Percentiles rank a stretch among this genome's conserved stretches.
Evolutionary conservation across 768 basidiomycete genomes (phyloP).

Genomic region (Boletus rufocinnamomeus): DNA sequence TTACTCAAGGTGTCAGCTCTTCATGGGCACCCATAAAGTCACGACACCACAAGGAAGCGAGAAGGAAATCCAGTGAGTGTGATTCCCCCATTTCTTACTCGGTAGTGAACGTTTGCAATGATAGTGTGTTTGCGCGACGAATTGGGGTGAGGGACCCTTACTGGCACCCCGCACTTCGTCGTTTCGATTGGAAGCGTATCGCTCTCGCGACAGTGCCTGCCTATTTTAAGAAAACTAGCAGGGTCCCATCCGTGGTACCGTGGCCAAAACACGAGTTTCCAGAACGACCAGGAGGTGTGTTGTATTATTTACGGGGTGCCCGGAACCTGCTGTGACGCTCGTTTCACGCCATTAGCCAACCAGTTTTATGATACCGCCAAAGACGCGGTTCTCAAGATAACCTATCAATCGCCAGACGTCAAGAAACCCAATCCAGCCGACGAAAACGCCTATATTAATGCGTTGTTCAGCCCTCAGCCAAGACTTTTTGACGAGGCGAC

Average conservation of each 20-base stretch:
- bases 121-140: slow-evolving; percentile 78
- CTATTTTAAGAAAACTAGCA: slow-evolving; percentile 38
- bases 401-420: slow-evolving; percentile 64
- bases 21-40: slow-evolving; percentile 59
- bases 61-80: slow-evolving; percentile 48
- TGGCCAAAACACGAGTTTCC: slow-evolving; percentile 64
- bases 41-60: slow-evolving; percentile 35
- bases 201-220: slow-evolving; percentile 68
- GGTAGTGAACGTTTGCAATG: slow-evolving; percentile 3
- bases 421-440: slow-evolving; percentile 39
- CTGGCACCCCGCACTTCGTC: slow-evolving; percentile 56
- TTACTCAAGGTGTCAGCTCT: slow-evolving; percentile 81
- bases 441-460: slow-evolving; percentile 63
- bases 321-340: slow-evolving; percentile 11
- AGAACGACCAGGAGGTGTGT: slow-evolving; percentile 36
- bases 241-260: slow-evolving; percentile 49
- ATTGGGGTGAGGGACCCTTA: slow-evolving; percentile 59
- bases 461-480: slow-evolving; percentile 42
- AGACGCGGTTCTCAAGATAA: slow-evolving; percentile 64
- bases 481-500: slow-evolving; percentile 49
- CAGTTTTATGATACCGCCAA: slow-evolving; percentile 62
- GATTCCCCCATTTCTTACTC: neutral
- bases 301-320: neutral
- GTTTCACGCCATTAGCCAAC: slow-evolving; percentile 26
- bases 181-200: slow-evolving; percentile 73